Evolutionary conservation across 139 green algal genomes (phyloP).

Genomic region (Marvania coccoides): DNA sequence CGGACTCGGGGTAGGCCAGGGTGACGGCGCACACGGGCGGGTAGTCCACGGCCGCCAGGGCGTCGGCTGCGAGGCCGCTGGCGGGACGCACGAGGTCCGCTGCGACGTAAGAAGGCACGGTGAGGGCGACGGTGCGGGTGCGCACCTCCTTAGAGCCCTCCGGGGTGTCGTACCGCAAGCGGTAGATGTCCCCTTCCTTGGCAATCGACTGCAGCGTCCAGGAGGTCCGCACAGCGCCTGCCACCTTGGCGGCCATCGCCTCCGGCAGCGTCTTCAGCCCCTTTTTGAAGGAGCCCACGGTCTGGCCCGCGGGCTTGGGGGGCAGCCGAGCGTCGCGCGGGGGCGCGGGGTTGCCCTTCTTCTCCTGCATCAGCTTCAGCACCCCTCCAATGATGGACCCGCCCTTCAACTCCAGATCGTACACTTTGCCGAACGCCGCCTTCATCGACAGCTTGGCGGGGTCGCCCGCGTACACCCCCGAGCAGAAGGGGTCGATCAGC

Average conservation of each 20-base stretch:
- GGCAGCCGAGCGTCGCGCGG: conserved; percentile 80
- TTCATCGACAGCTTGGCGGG: conserved; percentile 94
- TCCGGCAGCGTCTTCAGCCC: conserved; percentile 86
- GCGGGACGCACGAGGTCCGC: conserved; percentile 59
- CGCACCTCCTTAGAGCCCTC: conserved; percentile 46
- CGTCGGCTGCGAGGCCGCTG: conserved; percentile 39
- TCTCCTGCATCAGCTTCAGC: conserved; percentile 73
- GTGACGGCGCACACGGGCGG: conserved; percentile 93
- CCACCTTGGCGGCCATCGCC: conserved; percentile 72
- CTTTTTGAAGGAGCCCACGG: conserved; percentile 87
- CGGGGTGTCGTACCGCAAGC: conserved; percentile 81
- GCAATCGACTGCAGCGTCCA: conserved; percentile 82
- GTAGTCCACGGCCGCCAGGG: conserved; percentile 87
- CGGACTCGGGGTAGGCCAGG: conserved; percentile 67
- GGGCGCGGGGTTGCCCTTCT: conserved; percentile 65
- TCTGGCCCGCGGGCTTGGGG: conserved; percentile 87
- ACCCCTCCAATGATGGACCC: conserved; percentile 85
- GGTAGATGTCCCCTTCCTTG: conserved; percentile 40
- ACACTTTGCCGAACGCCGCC: conserved; percentile 90
- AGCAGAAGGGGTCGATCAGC: conserved; percentile 98
- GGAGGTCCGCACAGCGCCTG: conserved; percentile 44
- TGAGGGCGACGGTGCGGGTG: conserved; percentile 71
- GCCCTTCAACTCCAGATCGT: conserved; percentile 81
- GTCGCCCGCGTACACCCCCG: conserved; percentile 95
- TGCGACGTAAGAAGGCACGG: conserved; percentile 81